Evolutionary conservation across 306 rosid genomes (phyloP).

Genomic region (Arachis stenosperma): DNA sequence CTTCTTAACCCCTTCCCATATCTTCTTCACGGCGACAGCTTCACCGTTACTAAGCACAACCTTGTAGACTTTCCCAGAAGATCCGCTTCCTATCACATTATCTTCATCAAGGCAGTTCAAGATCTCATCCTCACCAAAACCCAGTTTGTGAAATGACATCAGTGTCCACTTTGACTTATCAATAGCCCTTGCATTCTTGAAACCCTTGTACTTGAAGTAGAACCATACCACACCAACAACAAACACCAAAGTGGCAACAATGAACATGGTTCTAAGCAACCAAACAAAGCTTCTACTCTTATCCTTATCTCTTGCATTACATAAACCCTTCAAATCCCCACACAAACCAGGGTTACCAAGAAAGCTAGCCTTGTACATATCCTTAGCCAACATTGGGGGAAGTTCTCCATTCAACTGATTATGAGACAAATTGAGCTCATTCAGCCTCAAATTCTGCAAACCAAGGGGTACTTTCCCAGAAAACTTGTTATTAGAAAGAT

Average conservation of each 20-base stretch:
- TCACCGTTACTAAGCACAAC: slow-evolving; percentile 73
- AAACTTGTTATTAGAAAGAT: slow-evolving; percentile 69
- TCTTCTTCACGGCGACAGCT: slow-evolving; percentile 82
- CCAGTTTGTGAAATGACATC: slow-evolving; percentile 95
- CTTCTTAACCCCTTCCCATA: slow-evolving; percentile 56
- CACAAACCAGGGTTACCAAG: slow-evolving; percentile 85
- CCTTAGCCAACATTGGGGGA: slow-evolving; percentile 69
- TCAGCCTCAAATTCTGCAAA: slow-evolving; percentile 78
- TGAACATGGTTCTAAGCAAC: slow-evolving; percentile 66
- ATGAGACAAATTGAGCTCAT: slow-evolving; percentile 71
- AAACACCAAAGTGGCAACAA: slow-evolving; percentile 60
- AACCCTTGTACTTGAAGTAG: slow-evolving; percentile 66
- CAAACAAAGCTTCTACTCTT: slow-evolving; percentile 54
- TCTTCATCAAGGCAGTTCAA: slow-evolving; percentile 87
- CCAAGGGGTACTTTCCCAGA: slow-evolving; percentile 68
- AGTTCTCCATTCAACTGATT: slow-evolving; percentile 70
- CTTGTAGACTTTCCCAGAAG: slow-evolving; percentile 91
- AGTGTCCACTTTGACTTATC: slow-evolving; percentile 81
- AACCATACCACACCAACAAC: slow-evolving; percentile 72
- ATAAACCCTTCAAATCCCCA: slow-evolving; percentile 58
- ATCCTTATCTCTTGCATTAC: slow-evolving; percentile 44
- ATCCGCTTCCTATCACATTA: slow-evolving; percentile 82
- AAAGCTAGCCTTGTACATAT: slow-evolving; percentile 69
- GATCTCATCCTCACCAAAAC: slow-evolving; percentile 85
- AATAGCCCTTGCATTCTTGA: slow-evolving; percentile 53